phyloP scores from a whole-genome alignment of 257 asterid genomes.

The Solanum verrucosum region DNA sequence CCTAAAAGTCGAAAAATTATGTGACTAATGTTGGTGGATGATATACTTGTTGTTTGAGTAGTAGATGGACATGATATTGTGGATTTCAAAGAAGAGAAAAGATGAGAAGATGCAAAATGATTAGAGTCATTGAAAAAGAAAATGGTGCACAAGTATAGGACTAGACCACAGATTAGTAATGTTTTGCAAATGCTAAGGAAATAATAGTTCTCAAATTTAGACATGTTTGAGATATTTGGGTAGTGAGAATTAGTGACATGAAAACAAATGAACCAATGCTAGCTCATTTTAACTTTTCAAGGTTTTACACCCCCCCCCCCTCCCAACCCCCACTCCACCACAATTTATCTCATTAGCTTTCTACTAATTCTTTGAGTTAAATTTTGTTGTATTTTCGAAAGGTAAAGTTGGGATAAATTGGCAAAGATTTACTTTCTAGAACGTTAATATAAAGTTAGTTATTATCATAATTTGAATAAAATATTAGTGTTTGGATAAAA shows the following conservation, averaged over 20 bases:
- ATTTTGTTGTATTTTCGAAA: not conserved
- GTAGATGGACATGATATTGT: not conserved
- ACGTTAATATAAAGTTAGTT: not conserved
- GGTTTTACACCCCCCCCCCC: not conserved
- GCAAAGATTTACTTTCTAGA: not conserved
- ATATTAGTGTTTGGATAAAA: not conserved
- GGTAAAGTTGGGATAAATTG: not conserved
- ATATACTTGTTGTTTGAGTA: not conserved
- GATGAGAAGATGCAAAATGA: not conserved
- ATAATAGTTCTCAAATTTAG: not conserved
- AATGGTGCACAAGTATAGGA: not conserved
- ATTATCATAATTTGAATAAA: not conserved
- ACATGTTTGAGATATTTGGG: not conserved
- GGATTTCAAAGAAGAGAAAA: not conserved
- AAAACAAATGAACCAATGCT: not conserved
- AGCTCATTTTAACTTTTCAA: not conserved
- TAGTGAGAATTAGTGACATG: not conserved
- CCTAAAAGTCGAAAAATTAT: slow-evolving; percentile 16
- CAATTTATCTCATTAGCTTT: not conserved
- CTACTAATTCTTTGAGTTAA: not conserved
- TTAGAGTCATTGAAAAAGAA: not conserved
- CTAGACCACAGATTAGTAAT: not conserved
- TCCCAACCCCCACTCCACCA: not conserved
- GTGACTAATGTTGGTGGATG: not conserved
- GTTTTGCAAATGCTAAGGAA: not conserved